Percentiles rank a stretch among this genome's conserved stretches.
Evolutionary conservation across 306 rosid species (phyloP).

Genomic region (Malus domestica): DNA sequence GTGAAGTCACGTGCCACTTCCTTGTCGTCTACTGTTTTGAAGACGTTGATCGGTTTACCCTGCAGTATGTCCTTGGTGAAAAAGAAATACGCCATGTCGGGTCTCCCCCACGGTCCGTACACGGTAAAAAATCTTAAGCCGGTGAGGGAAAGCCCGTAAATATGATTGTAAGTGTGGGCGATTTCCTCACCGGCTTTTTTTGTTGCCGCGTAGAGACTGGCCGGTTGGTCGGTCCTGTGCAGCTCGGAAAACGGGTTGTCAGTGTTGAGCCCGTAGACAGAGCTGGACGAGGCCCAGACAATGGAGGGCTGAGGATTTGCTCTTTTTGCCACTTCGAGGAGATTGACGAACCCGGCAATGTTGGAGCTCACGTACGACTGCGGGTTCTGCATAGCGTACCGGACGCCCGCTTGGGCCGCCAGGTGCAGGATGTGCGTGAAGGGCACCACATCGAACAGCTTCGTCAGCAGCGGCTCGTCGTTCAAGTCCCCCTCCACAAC

Average conservation of each 20-base stretch:
- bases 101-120: conserved; percentile 86
- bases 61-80: conserved; percentile 76
- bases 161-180: conserved; percentile 82
- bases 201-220: conserved; percentile 86
- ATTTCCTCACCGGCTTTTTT: conserved; percentile 91
- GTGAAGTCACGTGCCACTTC: conserved; percentile 99
- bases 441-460: conserved; percentile 82
- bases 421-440: conserved; percentile 82
- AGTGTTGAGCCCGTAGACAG: conserved; percentile 77
- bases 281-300: conserved; percentile 85
- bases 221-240: conserved; percentile 75
- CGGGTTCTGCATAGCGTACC: conserved; percentile 92
- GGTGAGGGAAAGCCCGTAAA: conserved; percentile 73
- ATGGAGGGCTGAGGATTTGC: conserved; percentile 82
- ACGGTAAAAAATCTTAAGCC: conserved; percentile 85
- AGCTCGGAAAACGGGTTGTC: conserved; percentile 68
- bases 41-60: conserved; percentile 57
- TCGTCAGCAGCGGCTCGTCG: conserved; percentile 53
- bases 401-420: conserved; percentile 91
- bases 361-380: conserved; percentile 70
- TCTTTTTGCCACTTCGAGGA: conserved; percentile 55
- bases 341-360: conserved; percentile 86
- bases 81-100: conserved; percentile 94
- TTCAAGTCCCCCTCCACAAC: conserved; percentile 71
- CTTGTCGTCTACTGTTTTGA: conserved; percentile 55